Base-by-base conservation (phyloP, 352 stramenopile genomes). In the Globisporangium viniferum region DNA sequence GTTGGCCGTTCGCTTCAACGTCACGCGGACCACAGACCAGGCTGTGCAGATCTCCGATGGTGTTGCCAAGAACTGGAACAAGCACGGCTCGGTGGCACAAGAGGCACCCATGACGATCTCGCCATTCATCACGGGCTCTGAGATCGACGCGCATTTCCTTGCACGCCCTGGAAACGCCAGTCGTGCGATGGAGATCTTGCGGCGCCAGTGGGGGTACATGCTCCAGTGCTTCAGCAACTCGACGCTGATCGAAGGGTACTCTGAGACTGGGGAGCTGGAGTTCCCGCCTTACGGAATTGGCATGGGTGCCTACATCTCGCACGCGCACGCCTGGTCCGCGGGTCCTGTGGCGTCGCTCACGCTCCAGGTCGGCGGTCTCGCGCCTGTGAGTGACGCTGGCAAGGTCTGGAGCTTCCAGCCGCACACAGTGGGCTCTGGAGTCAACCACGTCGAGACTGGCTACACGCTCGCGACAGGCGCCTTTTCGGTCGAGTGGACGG, bases 121-220 rank as follows among this genome's bases (percentile, higher is more conserved):
- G 14, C 53, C 53, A 3, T 58, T 58, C 27, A 36, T 58, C 12
- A 36, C 27, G 3, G 12, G 24, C 53, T 58, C 24, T 5, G 53
- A 58, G 24, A 36, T 39, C 14, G 7, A 27, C 24, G 9, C 53
- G 27, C 53, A 58, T 5, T 36, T 58, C 12, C 22, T 58, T 10
- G 27, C 14, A 24, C 33, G 22, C 4, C 53, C 27, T 9, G 53
- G 53, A 2, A 8, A 24, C 15, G 27, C 53, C 53, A 58, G 24
- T 12, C 22, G 5, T 31, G 53, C 12, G 12, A 58, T 58, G 53
- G 53, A 58, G 24, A 58, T 58, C 53, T 9, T 22, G 53, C 27
- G 27, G 14, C 53, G 53, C 24, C n/a, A 58, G 53, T 58, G 27
- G 53, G 51, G 53, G 53, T 58, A 58, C 53, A 58, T 58, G 24